Conservation (phyloP, 768 basidiomycete species). For the Tricholoma furcatifolium region DNA sequence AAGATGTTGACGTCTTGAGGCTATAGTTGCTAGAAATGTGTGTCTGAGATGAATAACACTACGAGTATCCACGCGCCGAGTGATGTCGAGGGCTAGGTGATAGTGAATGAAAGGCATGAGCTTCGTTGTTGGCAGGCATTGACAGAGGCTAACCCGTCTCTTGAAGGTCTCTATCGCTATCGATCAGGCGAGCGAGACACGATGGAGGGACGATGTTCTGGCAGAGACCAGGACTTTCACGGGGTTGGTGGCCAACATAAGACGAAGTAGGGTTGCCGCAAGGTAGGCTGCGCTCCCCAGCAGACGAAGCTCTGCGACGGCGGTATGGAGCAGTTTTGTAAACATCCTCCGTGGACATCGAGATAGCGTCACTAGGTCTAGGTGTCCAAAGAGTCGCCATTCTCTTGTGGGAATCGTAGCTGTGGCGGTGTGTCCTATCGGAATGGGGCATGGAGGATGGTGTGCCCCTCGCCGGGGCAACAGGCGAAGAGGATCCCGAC, state of each 20-base stretch:
- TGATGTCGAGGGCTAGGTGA: slow-evolving; percentile 17
- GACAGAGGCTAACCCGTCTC: neutral
- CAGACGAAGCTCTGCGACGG: slow-evolving; percentile 47
- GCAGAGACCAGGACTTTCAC: neutral
- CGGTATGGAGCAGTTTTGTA: neutral
- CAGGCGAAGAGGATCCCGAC: neutral
- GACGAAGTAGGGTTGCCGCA: slow-evolving; percentile 1
- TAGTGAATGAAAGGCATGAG: slow-evolving; percentile 9
- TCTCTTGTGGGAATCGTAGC: slow-evolving; percentile 27
- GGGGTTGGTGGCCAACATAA: neutral
- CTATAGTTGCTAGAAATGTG: neutral
- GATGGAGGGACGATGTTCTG: slow-evolving; percentile 26
- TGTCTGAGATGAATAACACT: neutral
- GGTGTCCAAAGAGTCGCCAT: slow-evolving; percentile 24
- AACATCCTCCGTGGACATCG: neutral
- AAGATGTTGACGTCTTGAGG: too few relatives aligned
- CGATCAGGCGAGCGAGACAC: slow-evolving; percentile 22
- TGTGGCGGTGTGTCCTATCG: neutral
- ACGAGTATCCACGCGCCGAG: neutral
- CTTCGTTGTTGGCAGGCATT: neutral
- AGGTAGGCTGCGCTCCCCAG: slow-evolving; percentile 32
- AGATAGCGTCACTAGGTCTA: slow-evolving; percentile 5
- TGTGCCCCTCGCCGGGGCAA: neutral
- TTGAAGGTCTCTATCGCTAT: slow-evolving; percentile 3
- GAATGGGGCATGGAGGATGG: neutral